Conservation (phyloP, 1,284 basidiomycete species). For the Hemileccinum hortonii region DNA sequence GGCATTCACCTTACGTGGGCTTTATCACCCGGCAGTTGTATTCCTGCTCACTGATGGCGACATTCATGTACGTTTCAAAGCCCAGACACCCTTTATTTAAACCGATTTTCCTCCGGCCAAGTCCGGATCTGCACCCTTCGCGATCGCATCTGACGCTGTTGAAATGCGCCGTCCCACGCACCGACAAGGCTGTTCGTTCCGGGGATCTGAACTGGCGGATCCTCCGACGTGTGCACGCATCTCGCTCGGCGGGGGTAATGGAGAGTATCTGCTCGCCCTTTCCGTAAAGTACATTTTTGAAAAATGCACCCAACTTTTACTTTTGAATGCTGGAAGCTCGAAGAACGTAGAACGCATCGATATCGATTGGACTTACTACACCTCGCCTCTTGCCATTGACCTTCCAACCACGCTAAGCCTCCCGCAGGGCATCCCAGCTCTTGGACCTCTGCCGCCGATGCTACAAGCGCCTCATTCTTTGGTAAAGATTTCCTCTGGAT, state of each 20-base stretch:
- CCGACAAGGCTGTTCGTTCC: slow-evolving; percentile 52
- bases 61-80: slow-evolving; percentile 26
- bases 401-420: background rate
- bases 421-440: slow-evolving; percentile 16
- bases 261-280: slow-evolving; percentile 46
- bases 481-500: slow-evolving; percentile 44
- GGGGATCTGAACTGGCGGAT: slow-evolving; percentile 52
- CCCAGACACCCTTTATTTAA: background rate
- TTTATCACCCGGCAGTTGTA: slow-evolving; percentile 41
- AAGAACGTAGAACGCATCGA: slow-evolving; percentile 44
- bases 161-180: slow-evolving; percentile 19
- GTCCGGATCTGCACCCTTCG: slow-evolving; percentile 19
- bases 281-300: slow-evolving; percentile 44
- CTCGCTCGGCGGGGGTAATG: slow-evolving; percentile 53
- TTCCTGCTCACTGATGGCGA: slow-evolving; percentile 58
- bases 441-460: slow-evolving; percentile 35
- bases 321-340: slow-evolving; percentile 48
- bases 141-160: slow-evolving; percentile 34
- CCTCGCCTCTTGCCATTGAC: background rate
- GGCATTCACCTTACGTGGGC: slow-evolving; percentile 20
- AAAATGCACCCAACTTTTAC: slow-evolving; percentile 51
- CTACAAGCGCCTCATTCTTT: slow-evolving; percentile 48
- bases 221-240: slow-evolving; percentile 48
- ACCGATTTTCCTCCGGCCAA: slow-evolving; percentile 20
- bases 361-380: slow-evolving; percentile 45